Conservation (phyloP, 768 basidiomycete genomes). For the Boletus subparvulus region DNA sequence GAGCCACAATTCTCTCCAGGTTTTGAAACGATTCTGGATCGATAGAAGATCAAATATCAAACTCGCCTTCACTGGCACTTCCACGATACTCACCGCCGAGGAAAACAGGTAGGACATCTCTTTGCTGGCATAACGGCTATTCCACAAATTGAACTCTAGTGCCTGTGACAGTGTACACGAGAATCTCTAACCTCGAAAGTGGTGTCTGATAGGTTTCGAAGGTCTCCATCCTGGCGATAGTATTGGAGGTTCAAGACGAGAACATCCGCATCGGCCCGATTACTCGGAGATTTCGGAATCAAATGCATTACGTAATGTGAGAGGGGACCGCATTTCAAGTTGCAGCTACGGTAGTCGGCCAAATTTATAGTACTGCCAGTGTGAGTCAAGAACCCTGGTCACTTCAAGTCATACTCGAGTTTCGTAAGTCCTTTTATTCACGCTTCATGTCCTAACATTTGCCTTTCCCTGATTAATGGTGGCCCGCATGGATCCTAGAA, state of each 20-base stretch:
- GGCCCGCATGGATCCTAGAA: too few species aligned
- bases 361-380: too few species aligned
- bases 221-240: conserved; percentile 47
- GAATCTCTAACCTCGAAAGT: conserved; percentile 61
- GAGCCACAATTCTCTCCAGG: conserved; percentile 95
- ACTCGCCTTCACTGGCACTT: neutral
- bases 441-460: too few species aligned
- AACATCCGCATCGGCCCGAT: too few species aligned
- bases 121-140: conserved; percentile 97
- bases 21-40: conserved; percentile 84
- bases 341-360: too few species aligned
- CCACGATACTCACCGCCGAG: conserved; percentile 60
- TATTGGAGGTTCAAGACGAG: neutral
- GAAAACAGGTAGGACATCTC: conserved; percentile 99
- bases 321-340: too few species aligned
- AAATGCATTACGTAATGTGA: too few species aligned
- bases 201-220: conserved; percentile 80
- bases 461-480: too few species aligned
- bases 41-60: neutral
- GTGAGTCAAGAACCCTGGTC: too few species aligned
- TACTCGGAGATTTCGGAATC: conserved; percentile 1
- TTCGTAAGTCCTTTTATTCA: too few species aligned
- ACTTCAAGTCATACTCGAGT: too few species aligned
- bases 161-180: neutral
- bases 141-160: conserved; percentile 3